Percentiles rank a stretch among this genome's conserved stretches.
These are phyloP conservation scores for Martensiomyces pterosporus DNA, from an alignment of 192 early-diverging fungal genomes.

Conservation along the genomic window DNA sequence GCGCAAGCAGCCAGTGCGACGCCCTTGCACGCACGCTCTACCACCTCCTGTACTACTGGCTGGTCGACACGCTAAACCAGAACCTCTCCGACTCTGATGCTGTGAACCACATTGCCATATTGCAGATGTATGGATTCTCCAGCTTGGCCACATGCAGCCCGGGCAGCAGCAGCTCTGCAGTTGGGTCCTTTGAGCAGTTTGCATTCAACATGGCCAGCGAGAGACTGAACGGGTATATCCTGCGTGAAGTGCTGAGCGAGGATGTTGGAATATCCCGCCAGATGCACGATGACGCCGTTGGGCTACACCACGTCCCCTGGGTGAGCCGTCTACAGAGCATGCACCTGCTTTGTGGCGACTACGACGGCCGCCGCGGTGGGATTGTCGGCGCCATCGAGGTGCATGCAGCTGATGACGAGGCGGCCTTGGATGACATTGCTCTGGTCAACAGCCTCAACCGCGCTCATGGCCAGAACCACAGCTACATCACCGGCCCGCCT, in stretches of 20 bases:
- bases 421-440: constrained; percentile 55
- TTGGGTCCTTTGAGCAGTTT: constrained; percentile 60
- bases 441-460: constrained; percentile 51
- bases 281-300: constrained; percentile 34
- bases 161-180: constrained; percentile 5
- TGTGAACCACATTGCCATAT: constrained; percentile 83
- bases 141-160: background rate
- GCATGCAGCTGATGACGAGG: constrained; percentile 38
- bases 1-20: constrained; percentile 77
- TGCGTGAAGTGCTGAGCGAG: constrained; percentile 31
- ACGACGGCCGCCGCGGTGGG: constrained; percentile 15
- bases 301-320: constrained; percentile 23
- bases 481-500: constrained; percentile 25
- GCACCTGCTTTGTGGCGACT: constrained; percentile 31
- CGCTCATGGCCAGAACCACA: constrained; percentile 18
- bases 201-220: constrained; percentile 67
- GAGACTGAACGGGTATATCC: constrained; percentile 51
- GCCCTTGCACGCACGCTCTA: constrained; percentile 79
- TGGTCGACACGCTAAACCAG: constrained; percentile 89
- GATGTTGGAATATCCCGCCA: constrained; percentile 27
- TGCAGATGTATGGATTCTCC: constrained; percentile 77
- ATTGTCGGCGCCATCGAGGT: constrained; percentile 26
- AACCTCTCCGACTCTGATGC: constrained; percentile 60
- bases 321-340: constrained; percentile 16
- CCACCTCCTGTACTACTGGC: constrained; percentile 79